Base-by-base conservation (phyloP, 495 filamentous ascomycete genomes). In the Neurospora sp. region DNA sequence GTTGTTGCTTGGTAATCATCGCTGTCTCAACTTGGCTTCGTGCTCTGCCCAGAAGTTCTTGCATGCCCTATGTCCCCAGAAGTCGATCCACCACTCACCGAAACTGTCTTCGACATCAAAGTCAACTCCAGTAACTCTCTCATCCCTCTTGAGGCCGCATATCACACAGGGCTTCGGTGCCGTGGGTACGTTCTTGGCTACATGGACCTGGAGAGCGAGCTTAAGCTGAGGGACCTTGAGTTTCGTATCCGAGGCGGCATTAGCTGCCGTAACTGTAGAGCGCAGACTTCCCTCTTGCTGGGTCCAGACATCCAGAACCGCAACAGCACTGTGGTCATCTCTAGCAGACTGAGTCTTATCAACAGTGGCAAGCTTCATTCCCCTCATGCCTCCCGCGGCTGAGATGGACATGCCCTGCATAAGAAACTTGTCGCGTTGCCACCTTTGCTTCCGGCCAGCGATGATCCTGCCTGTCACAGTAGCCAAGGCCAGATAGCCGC, bases 1-100 rank as follows among this genome's bases (percentile, higher is more conserved):
- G 48, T 59, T 8, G 42, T 44, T 44, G 42, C 16, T 44, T 59
- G 48, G 20, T 59, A 14, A 66, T 66, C 54, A 95, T 75, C 90
- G 86, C 80, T 91, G 89, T 75, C 85, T 84, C 76, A 97, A 84
- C 70, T 85, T 82, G 23, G 82, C 82, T 76, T 89, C 90, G 81
- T 96, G 90, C 76, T 88, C 86, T 70, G 91, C 83, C 96, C 96
- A 99, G 77, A 97, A 98, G 72, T 87, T 88, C 78, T 87, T 87
- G 81, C 96, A 99, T 71, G 88, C 88, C 18, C 89, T 82, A 83
- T 97, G 92, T 0, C 92, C 90, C 93, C 93, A 96, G 81, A 94
- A 90, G 42, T 96, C 92, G 16, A 91, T 86, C 96, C 96, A 99
- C 93, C 93, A 98, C 82, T 98, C 94, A 46, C 93, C 93, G 84